Base-by-base conservation (phyloP, 306 rosid genomes). In the Acacia crassicarpa region DNA sequence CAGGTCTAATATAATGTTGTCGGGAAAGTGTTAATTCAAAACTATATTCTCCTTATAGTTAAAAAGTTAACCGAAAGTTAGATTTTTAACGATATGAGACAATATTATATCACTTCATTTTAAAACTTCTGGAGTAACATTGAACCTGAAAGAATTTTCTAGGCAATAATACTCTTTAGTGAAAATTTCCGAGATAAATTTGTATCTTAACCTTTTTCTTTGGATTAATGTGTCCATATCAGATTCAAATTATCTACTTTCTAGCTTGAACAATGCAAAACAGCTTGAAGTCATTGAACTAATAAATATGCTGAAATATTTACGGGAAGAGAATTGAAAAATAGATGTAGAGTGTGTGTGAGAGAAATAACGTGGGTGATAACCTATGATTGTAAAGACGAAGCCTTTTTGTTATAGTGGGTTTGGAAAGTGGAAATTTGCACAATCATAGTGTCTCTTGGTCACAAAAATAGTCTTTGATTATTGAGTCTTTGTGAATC, bases 361-460 rank as follows among this genome's bases (percentile, higher is more conserved):
- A 43, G 45, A n/a, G 58, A 0, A 71, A 71, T 44, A 9, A 15
- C 56, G 8, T 38, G 41, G 8, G 41, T 0, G 5, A 38, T 38
- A 8, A 38, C 41, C 41, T 38, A 38, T 38, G 41, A 38, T 38
- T 38, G 40, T 35, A 35, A 35, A 35, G 40, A 35, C 40, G 40
- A 35, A 35, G 40, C 40, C 40, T 35, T 35, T 35, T 35, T 35
- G 41, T 6, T 77, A 22, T 71, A 51, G 76, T 65, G 80, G 65
- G 76, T 33, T 72, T 53, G 63, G 79, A 72, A 81, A 82, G 76
- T 32, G 61, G 70, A 74, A 43, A n/a, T 56, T 20, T 43, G 79
- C 30, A 48, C 54, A 56, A 79, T 82, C 65, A 83, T 76, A 30
- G 80, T 61, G 76, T 45, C 79, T n/a, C 65, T 49, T 48, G 54